Evolutionary conservation across 345 rosid species (phyloP), one percentile per base, ranked within the genome.

Genomic region (Citrus sp.): DNA sequence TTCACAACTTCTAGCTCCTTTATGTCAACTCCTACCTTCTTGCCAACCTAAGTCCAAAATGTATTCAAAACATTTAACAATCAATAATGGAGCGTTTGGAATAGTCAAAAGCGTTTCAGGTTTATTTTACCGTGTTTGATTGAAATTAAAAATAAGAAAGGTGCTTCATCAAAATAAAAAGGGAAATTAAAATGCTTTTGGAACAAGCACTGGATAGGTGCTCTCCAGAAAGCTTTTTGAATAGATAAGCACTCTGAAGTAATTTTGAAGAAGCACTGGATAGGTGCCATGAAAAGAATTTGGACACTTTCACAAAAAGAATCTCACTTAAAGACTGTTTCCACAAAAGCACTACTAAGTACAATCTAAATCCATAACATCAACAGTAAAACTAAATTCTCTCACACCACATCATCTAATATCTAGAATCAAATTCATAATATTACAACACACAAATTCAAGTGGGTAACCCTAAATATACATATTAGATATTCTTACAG

Each of bases 1-100:
- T 82, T 60, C 63, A 70, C 82, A 25, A 85, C 78, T 68, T 84
- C 67, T 40, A 87, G 38, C 46, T 84, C 89, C 74, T 83, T 73
- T 66, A 82, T 65, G 64, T 85, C 75, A 13, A 80, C 87, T 28
- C 77, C 87, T 78, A 82, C 86, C 34, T 38, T 80, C 54, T 82
- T 80, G 10, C 34, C 76, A 79, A 75, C 83, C 89, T 84, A 77
- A 63, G 42, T 46, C 27, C 35, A 49, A 32, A 72, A 32, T 46
- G 21, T 18, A 75, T 67, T 30, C 30, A 56, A 61, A 59, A 34
- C 35, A 40, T 51, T 19, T 40, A 25, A 51, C 25, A 71, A 18
- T 30, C 21, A 8, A n/a, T 30, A 38, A 38, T 67, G 24, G 71
- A 0, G 5, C 49, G 2, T 66, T 0, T 35, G 46, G 6, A 32